phyloP scores from a whole-genome alignment of 768 basidiomycete species.

The Mrakia gelida region DNA sequence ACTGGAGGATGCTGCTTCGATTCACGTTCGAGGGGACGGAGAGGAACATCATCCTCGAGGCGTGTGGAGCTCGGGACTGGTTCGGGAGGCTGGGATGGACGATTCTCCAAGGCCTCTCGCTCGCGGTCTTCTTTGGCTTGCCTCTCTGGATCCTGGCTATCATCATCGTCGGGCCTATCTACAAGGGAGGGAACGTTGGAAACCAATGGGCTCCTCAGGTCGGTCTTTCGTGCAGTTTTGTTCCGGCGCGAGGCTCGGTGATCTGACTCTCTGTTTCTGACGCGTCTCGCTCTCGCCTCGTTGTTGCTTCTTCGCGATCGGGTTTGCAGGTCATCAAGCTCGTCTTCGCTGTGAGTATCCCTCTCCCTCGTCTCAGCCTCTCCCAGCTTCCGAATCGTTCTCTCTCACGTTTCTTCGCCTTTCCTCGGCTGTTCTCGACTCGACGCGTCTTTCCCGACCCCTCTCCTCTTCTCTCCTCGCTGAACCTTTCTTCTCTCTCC shows the following conservation, averaged over 20 bases:
- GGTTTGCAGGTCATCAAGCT: conserved; percentile 39
- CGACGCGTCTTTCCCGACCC: too few species aligned
- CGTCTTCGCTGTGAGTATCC: conserved; percentile 36
- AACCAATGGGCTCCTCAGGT: conserved; percentile 41
- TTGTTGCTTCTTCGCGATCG: neutral
- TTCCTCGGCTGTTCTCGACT: too few species aligned
- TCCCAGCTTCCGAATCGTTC: neutral
- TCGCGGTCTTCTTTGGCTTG: conserved; percentile 43
- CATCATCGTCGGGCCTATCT: conserved; percentile 43
- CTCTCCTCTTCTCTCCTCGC: neutral
- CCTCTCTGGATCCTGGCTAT: conserved; percentile 44
- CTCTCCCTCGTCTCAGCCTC: neutral
- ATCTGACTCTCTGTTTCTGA: too few species aligned
- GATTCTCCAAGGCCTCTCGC: conserved; percentile 40
- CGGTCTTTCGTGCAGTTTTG: neutral
- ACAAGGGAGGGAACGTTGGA: conserved; percentile 39
- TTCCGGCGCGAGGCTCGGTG: too few species aligned
- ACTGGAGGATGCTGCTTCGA: conserved; percentile 40
- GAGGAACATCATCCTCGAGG: conserved; percentile 40
- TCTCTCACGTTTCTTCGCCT: too few species aligned
- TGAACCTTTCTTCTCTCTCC: neutral
- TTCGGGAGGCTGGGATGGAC: conserved; percentile 39
- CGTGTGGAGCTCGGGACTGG: conserved; percentile 30
- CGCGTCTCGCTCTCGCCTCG: neutral
- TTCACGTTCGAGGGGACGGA: conserved; percentile 46